Percentiles rank a stretch among this genome's conserved stretches.
Evolutionary conservation across 225 moss, liverwort and hornwort genomes (phyloP).

Genomic region (Rhytidiadelphus loreus): DNA sequence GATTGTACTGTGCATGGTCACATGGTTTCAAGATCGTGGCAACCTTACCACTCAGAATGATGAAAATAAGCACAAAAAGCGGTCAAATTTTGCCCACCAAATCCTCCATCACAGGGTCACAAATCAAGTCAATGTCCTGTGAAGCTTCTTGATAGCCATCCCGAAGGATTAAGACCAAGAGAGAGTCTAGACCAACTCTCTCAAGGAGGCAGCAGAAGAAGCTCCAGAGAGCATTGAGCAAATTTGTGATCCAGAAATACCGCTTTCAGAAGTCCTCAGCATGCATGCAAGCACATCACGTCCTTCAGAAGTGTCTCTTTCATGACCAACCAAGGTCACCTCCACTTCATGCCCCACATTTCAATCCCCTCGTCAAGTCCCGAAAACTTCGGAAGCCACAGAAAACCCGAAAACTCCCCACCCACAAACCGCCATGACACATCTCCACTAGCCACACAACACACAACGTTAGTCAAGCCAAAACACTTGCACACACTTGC

Average conservation of each 20-base stretch:
- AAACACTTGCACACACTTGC: neutral
- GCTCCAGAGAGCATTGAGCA: conserved; percentile 68
- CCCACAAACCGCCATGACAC: neutral
- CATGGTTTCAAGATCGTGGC: neutral
- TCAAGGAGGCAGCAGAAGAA: neutral
- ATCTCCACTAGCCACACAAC: neutral
- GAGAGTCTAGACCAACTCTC: neutral
- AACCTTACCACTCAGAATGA: neutral
- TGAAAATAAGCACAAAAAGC: neutral
- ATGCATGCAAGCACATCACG: neutral
- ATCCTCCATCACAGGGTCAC: conserved; percentile 22
- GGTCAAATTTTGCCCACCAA: neutral
- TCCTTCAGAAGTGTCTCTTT: neutral
- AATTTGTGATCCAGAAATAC: conserved; percentile 29
- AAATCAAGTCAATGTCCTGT: conserved; percentile 54
- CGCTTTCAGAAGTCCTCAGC: neutral
- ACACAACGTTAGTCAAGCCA: neutral
- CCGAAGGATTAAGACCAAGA: neutral
- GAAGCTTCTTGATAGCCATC: conserved; percentile 33
- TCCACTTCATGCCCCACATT: neutral
- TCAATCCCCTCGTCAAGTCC: neutral
- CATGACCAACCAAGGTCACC: neutral
- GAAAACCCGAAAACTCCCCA: neutral
- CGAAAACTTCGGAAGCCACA: neutral
- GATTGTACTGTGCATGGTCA: neutral